Base-by-base conservation (phyloP, 2,329 filamentous ascomycete genomes). In the Exutisphaerella laricina region DNA sequence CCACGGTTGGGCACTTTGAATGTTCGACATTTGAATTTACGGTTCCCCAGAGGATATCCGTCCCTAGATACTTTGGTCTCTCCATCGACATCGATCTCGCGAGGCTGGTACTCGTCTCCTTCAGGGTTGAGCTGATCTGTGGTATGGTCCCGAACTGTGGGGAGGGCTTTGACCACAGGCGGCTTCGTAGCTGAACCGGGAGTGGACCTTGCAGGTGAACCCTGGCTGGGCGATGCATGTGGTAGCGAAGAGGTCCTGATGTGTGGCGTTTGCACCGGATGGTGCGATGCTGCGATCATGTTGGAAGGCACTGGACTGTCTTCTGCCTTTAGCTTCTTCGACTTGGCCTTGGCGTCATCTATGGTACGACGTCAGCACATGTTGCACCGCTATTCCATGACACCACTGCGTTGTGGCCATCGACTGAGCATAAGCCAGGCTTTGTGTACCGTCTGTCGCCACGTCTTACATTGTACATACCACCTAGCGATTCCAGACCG, bases 71-170 rank as follows among this genome's bases (percentile, higher is more conserved):
- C 89, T 73, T 98, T 98, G 66, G 87, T 88, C 71, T 98, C 92
- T 41, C 92, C 92, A 31, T 83, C 84, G 41, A 94, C 86, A 62
- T 98, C 92, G 49, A 84, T 85, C 67, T 98, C 92, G 58, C 92
- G 84, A 18, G 90, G 88, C 25, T 97, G 76, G 65, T 96, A 98
- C 68, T 98, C 92, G 64, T 97, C 92, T 49, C 86, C 85, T 58
- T 88, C 85, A 20, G 84, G 75, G 39, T 86, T 88, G 21, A 98
- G 78, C 65, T 97, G 90, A 63, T 97, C 90, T 12, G 90, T 97
- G 2, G 92, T 98, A 65, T 98, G 92, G 61, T 98, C 92, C 66
- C 92, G 77, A 10, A 97, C 92, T 3, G 92, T 97, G 2, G 92
- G 92, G 31, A 98, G 74, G 1, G 92, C 92, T 69, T 98, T 98